phyloP scores from a whole-genome alignment of 148 eudicot genomes.

The Cornus controversa region DNA sequence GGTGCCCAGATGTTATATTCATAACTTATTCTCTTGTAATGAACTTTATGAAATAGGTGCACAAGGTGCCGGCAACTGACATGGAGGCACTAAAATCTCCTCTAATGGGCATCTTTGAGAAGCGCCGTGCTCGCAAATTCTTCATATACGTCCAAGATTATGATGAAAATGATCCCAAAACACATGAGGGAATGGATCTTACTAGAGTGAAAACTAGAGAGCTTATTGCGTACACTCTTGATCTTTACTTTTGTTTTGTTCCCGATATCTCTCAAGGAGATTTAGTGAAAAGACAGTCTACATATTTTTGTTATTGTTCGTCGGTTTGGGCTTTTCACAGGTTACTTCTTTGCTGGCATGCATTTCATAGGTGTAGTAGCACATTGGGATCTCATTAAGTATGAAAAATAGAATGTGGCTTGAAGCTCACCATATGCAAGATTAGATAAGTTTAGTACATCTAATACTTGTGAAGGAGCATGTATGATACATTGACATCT shows the following conservation, averaged over 20 bases:
- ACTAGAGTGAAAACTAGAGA: slow-evolving; percentile 76
- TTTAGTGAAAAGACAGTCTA: too few relatives aligned
- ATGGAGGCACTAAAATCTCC: slow-evolving; percentile 98
- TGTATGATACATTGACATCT: too few relatives aligned
- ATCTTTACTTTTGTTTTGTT: slow-evolving; percentile 13
- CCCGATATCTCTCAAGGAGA: neutral
- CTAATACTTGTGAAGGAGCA: too few relatives aligned
- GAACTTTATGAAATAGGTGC: slow-evolving; percentile 45
- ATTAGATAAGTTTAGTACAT: too few relatives aligned
- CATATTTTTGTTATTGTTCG: too few relatives aligned
- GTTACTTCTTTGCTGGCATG: too few relatives aligned
- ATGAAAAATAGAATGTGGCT: too few relatives aligned
- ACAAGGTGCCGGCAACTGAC: slow-evolving; percentile 97
- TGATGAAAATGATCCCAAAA: slow-evolving; percentile 70
- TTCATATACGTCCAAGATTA: slow-evolving; percentile 86
- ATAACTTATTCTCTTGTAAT: neutral
- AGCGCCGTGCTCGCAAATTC: slow-evolving; percentile 91
- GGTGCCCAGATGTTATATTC: slow-evolving; percentile 12
- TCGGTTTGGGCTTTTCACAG: too few relatives aligned
- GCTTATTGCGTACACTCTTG: slow-evolving; percentile 73
- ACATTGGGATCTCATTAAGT: too few relatives aligned
- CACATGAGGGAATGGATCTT: slow-evolving; percentile 91
- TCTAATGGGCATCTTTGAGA: slow-evolving; percentile 94
- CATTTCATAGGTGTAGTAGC: too few relatives aligned
- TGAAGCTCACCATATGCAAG: too few relatives aligned